Evolutionary conservation across 352 stramenopile genomes (phyloP), one percentile per base, ranked within the genome.

Genomic region (Discostella stelligera): DNA sequence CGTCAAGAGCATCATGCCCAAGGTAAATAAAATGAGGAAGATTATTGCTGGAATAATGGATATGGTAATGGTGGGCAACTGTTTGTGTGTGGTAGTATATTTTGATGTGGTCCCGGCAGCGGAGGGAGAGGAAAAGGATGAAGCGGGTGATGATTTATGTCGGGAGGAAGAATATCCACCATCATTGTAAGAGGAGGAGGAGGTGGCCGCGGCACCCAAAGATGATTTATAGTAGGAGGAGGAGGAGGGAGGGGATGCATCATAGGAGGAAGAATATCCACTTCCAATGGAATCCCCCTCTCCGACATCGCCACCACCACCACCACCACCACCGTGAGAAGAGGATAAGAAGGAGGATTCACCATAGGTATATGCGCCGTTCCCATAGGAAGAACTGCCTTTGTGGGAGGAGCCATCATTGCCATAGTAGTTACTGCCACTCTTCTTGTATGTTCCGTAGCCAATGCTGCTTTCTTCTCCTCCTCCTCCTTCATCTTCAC

Each of bases 1-100:
- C 0, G 77, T 84, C 5, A 74, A 32, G 13, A 84, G 52, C 77
- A 84, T 84, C 32, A 66, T 71, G n/a, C 27, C 39, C 3, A 74
- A 16, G 10, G 65, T 41, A 18, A 68, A 46, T 1, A 76, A 37
- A 0, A 72, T 8, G 14, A 81, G 14, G 13, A 81, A 49, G 20
- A 76, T 63, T 41, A 81, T 72, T 39, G 54, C 66, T 20, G 61
- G 58, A 11, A 81, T 44, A 20, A 81, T 7, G 10, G 62, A 66
- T 18, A 81, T 44, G 61, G 74, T 68, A 10, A 68, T 25, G 4
- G 54, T 25, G 21, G 54, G 55, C 0, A 60, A 14, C 23, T 30
- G 62, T 3, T 46, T 37, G 16, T 64, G 10, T 9, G 25, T 16
- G 4, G 27, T 48, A 0, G 39, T 44, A 23, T 30, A n/a, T 58